Evolutionary conservation across 768 basidiomycete species (phyloP).

Genomic region (Tylopilus felleus): DNA sequence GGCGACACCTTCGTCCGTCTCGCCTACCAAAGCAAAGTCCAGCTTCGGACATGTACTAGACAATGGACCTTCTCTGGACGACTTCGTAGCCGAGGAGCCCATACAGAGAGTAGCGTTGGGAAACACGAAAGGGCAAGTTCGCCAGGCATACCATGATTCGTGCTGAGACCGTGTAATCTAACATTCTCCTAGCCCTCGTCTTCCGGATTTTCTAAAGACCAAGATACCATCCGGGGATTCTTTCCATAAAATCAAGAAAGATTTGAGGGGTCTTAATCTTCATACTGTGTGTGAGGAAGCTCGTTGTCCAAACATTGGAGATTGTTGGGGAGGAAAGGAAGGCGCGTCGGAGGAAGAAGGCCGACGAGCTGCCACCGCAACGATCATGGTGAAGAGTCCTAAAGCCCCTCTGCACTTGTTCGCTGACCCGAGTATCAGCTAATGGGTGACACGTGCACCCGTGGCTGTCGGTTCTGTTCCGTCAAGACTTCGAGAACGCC

Average conservation of each 20-base stretch:
- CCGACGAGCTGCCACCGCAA: constrained; percentile 87
- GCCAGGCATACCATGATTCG: constrained; percentile 4
- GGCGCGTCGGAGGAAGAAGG: constrained; percentile 64
- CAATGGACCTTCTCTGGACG: constrained; percentile 71
- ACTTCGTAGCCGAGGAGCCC: constrained; percentile 67
- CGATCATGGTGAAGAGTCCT: constrained; percentile 79
- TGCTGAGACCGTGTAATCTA: neutral
- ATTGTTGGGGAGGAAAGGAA: constrained; percentile 93
- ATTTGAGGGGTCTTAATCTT: constrained; percentile 84
- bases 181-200: constrained; percentile 57
- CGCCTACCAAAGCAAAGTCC: constrained; percentile 31
- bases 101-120: constrained; percentile 65
- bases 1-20: constrained; percentile 42
- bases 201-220: constrained; percentile 87
- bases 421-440: constrained; percentile 47
- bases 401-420: neutral
- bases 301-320: constrained; percentile 98
- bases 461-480: constrained; percentile 96
- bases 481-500: constrained; percentile 91
- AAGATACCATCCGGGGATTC: constrained; percentile 86
- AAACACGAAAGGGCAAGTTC: constrained; percentile 58
- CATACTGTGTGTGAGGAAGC: constrained; percentile 99
- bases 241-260: constrained; percentile 91
- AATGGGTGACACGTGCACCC: constrained; percentile 99
- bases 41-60: constrained; percentile 53